Conservation (phyloP, 2,329 filamentous ascomycete genomes). For the Penicillium palitans region DNA sequence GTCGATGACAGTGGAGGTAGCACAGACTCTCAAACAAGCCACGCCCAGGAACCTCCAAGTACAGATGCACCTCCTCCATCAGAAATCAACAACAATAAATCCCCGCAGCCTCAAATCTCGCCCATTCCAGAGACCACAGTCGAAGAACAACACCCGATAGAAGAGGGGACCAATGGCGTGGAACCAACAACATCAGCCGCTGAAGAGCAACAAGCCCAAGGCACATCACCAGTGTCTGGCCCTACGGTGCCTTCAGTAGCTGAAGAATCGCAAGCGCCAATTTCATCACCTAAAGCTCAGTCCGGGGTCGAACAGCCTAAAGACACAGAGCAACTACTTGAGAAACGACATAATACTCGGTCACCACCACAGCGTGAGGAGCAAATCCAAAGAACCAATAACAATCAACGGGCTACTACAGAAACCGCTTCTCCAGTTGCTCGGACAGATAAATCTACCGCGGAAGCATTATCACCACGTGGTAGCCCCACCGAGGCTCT, state of each 20-base stretch:
- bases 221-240: not conserved
- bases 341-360: slow-evolving; percentile 6
- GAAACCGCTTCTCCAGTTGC: not conserved
- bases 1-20: slow-evolving; percentile 9
- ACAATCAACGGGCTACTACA: not conserved
- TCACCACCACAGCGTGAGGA: slow-evolving; percentile 8
- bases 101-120: not conserved
- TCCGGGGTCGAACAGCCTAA: not conserved
- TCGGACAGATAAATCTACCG: not conserved
- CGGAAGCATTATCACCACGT: not conserved
- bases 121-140: not conserved
- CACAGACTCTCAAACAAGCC: not conserved
- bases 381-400: not conserved
- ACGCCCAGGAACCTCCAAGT: not conserved
- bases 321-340: not conserved
- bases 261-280: not conserved
- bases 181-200: not conserved
- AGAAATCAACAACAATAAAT: not conserved
- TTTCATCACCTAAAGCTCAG: not conserved
- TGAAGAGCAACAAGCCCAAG: not conserved
- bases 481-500: not conserved
- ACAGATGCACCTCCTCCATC: slow-evolving; percentile 4
- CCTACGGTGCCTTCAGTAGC: not conserved
- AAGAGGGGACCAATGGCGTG: not conserved
- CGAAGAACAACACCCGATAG: not conserved